Conservation (phyloP, 441 rosid genomes). For the Pelargonium australe region DNA sequence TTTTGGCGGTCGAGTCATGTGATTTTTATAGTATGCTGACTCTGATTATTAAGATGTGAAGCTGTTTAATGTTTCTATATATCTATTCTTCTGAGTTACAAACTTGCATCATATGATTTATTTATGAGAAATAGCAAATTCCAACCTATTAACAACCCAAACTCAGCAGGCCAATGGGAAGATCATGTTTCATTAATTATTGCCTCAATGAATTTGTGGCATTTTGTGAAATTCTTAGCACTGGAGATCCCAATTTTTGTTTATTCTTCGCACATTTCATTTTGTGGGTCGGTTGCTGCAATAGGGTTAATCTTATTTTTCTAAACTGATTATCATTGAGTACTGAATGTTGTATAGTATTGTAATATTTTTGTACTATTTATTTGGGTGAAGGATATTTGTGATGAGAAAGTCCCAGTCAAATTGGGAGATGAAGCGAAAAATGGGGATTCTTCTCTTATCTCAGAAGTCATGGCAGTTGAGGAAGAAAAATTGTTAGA, state of each 20-base stretch:
- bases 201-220: background rate
- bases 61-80: too few relatives aligned
- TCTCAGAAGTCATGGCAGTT: conserved; percentile 48
- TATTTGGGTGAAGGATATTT: conserved; percentile 36
- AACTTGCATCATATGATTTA: too few relatives aligned
- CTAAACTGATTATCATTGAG: background rate
- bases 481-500: conserved; percentile 64
- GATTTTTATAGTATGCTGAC: too few relatives aligned
- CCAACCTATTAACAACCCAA: too few relatives aligned
- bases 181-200: too few relatives aligned
- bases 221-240: background rate
- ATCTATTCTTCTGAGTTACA: too few relatives aligned
- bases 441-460: conserved; percentile 47
- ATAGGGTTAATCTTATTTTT: background rate
- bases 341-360: background rate
- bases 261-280: background rate
- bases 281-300: background rate
- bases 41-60: too few relatives aligned
- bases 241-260: background rate
- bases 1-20: too few relatives aligned
- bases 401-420: conserved; percentile 29
- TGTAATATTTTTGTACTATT: background rate
- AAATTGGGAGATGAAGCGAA: conserved; percentile 37
- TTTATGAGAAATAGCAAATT: too few relatives aligned
- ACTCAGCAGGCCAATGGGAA: too few relatives aligned